phyloP scores from a whole-genome alignment of 164 flowering plant genomes.

The Paratinospora sagittata region DNA sequence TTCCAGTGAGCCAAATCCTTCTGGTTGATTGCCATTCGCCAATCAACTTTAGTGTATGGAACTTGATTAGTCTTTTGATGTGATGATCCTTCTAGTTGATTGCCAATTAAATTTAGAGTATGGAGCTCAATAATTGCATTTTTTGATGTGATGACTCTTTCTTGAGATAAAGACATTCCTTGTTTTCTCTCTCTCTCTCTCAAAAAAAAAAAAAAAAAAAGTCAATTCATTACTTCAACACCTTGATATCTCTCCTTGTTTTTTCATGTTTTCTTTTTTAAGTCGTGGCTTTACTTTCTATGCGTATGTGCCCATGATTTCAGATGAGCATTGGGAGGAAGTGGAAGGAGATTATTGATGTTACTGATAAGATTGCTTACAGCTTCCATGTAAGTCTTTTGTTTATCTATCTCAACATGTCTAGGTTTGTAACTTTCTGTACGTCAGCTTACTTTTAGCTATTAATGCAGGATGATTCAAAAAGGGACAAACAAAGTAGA shows the following conservation, averaged over 20 bases:
- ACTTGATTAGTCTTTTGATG: too few relatives aligned
- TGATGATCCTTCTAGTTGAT: too few relatives aligned
- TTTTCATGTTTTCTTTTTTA: neutral
- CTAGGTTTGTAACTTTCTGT: neutral
- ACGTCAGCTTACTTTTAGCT: neutral
- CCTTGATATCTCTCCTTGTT: neutral
- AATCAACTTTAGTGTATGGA: too few relatives aligned
- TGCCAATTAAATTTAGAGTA: too few relatives aligned
- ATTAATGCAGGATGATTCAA: conserved; percentile 58
- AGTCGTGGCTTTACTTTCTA: neutral
- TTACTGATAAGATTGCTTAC: conserved; percentile 64
- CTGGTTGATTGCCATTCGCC: too few relatives aligned
- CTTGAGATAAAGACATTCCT: too few relatives aligned
- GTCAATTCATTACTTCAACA: too few relatives aligned
- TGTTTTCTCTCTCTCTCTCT: too few relatives aligned
- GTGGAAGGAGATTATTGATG: conserved; percentile 84
- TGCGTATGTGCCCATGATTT: conserved; percentile 14
- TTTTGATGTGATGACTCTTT: too few relatives aligned
- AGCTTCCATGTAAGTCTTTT: conserved; percentile 59
- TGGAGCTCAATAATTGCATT: too few relatives aligned
- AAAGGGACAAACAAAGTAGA: conserved; percentile 47
- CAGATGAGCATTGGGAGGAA: conserved; percentile 88
- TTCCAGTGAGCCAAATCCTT: too few relatives aligned
- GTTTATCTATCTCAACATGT: neutral
- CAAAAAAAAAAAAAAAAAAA: too few relatives aligned